A percentile compares a stretch with the other conserved stretches of the same genome.
Evolutionary conservation across 257 asterid species (phyloP).

Genomic region (Ilex aquifolium): DNA sequence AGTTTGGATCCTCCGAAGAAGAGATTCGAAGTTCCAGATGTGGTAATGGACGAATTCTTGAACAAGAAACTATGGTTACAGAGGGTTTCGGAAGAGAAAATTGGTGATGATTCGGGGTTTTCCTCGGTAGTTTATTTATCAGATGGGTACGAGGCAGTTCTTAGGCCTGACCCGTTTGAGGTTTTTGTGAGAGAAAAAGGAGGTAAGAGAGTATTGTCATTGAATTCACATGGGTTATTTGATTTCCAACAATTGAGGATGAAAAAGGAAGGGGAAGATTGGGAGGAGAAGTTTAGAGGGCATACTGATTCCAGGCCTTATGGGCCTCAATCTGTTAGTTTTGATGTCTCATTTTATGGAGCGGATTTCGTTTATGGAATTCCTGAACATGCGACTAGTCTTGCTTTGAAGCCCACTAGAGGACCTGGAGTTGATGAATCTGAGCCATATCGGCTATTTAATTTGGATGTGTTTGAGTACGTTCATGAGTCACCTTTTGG

Average conservation of each 20-base stretch:
- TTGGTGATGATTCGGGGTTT: constrained; percentile 37
- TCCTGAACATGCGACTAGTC: constrained; percentile 93
- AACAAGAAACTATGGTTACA: constrained; percentile 67
- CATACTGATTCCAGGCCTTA: constrained; percentile 81
- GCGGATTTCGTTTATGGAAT: constrained; percentile 95
- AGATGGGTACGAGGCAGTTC: constrained; percentile 82
- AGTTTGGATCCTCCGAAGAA: constrained; percentile 62
- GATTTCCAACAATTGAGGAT: constrained; percentile 87
- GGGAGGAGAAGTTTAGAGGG: constrained; percentile 86
- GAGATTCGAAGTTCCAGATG: constrained; percentile 95
- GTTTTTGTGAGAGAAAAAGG: constrained; percentile 82
- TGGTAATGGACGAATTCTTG: constrained; percentile 66
- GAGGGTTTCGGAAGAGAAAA: constrained; percentile 54
- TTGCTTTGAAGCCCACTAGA: constrained; percentile 79
- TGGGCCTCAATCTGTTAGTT: constrained; percentile 94
- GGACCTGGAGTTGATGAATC: constrained; percentile 87
- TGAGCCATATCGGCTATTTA: constrained; percentile 88
- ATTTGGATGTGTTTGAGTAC: constrained; percentile 93
- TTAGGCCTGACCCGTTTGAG: constrained; percentile 89
- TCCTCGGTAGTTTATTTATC: constrained; percentile 68
- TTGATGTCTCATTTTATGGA: constrained; percentile 87
- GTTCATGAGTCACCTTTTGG: constrained; percentile 88
- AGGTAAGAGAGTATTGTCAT: constrained; percentile 66
- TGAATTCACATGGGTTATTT: constrained; percentile 85
- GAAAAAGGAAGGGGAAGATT: constrained; percentile 64